phyloP scores from a whole-genome alignment of 2,329 filamentous ascomycete genomes.

The Arthroderma sp. region DNA sequence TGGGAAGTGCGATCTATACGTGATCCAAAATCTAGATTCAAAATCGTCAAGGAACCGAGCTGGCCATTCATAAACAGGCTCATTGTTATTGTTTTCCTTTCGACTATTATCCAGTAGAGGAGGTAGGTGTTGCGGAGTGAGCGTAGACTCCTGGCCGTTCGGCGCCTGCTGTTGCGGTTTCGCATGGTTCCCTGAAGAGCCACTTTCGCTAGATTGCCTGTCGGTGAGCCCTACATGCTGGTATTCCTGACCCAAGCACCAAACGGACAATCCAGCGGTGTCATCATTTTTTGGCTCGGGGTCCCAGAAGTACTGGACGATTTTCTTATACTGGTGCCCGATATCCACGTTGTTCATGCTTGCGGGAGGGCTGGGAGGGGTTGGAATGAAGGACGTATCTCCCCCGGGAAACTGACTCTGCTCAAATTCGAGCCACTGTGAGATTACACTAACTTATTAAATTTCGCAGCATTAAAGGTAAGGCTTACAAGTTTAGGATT shows the following conservation, averaged over 20 bases:
- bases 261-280: constrained; percentile 55
- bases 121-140: neutral
- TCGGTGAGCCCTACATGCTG: constrained; percentile 9
- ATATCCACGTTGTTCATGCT: constrained; percentile 53
- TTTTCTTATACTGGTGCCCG: constrained; percentile 52
- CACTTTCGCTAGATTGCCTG: too few species aligned
- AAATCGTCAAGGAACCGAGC: constrained; percentile 78
- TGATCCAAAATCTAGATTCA: constrained; percentile 89
- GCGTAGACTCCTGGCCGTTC: too few species aligned
- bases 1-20: constrained; percentile 77
- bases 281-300: constrained; percentile 73
- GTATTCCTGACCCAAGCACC: constrained; percentile 63
- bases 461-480: too few species aligned
- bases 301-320: constrained; percentile 88
- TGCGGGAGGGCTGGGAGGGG: neutral
- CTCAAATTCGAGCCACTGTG: too few species aligned
- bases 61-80: constrained; percentile 54
- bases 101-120: neutral
- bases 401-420: too few species aligned
- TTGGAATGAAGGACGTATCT: too few species aligned
- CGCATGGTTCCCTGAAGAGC: too few species aligned
- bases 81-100: constrained; percentile 5
- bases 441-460: too few species aligned
- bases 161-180: too few species aligned
- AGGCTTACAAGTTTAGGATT: too few species aligned